Conservation (phyloP, 176 grass and related monocot species). For the Guadua angustifolia region DNA sequence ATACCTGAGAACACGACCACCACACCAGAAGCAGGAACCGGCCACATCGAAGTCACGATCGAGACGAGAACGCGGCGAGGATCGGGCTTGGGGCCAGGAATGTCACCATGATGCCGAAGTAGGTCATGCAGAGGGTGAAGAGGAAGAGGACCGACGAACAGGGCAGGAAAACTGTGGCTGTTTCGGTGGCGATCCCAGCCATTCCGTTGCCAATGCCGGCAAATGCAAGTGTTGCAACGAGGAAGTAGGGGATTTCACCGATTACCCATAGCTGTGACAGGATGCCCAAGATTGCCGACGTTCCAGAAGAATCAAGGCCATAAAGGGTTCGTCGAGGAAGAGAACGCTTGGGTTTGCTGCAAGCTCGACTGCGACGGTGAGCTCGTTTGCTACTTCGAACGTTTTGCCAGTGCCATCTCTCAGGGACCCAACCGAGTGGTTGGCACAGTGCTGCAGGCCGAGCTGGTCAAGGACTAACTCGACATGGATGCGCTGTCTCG, state of each 20-base stretch:
- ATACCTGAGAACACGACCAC: slow-evolving; percentile 40
- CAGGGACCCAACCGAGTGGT: slow-evolving; percentile 4
- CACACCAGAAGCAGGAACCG: slow-evolving; percentile 38
- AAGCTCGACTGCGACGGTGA: slow-evolving; percentile 44
- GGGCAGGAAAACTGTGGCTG: slow-evolving; percentile 17
- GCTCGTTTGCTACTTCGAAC: slow-evolving; percentile 42
- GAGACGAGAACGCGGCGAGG: slow-evolving; percentile 39
- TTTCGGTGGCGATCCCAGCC: slow-evolving; percentile 27
- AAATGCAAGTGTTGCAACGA: slow-evolving; percentile 33
- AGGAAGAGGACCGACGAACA: slow-evolving; percentile 40
- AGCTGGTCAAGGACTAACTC: slow-evolving; percentile 5
- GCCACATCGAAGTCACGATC: slow-evolving; percentile 42
- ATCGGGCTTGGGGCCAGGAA: slow-evolving; percentile 36
- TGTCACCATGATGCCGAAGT: slow-evolving; percentile 46
- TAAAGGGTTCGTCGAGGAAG: slow-evolving; percentile 40
- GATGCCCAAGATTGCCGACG: slow-evolving; percentile 13
- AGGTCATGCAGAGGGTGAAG: slow-evolving; percentile 44
- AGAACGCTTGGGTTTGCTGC: slow-evolving; percentile 45
- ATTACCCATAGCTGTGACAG: slow-evolving; percentile 39
- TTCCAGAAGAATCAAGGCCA: slow-evolving; percentile 45
- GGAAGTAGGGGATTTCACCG: slow-evolving; percentile 43
- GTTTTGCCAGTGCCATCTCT: slow-evolving; percentile 42
- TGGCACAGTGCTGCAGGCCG: background rate
- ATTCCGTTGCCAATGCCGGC: slow-evolving; percentile 44
- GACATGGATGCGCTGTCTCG: background rate